phyloP scores from a whole-genome alignment of 345 rosid genomes.

The Linum lewisii region DNA sequence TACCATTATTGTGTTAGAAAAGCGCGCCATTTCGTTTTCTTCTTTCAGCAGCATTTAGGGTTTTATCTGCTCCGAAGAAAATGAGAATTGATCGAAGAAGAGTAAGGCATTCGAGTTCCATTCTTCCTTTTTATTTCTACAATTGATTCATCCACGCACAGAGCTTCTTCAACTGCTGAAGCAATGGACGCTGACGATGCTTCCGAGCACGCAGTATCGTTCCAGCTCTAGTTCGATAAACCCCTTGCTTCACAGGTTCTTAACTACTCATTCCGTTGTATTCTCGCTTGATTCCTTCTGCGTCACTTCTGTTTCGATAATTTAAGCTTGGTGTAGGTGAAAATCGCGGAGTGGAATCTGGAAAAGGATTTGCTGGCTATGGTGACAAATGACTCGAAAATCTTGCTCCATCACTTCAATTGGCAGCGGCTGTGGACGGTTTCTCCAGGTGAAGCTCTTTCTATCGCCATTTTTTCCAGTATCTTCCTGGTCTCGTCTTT shows the following conservation, averaged over 20 bases:
- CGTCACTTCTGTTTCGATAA: neutral
- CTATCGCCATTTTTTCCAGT: neutral
- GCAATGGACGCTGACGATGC: constrained; percentile 61
- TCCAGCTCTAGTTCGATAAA: constrained; percentile 81
- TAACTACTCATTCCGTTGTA: neutral
- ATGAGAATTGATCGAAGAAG: neutral
- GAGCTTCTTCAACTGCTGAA: neutral
- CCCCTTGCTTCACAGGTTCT: constrained; percentile 71
- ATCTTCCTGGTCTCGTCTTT: neutral
- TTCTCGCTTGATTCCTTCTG: neutral
- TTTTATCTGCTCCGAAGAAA: neutral
- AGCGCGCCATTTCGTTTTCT: neutral
- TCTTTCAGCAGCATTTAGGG: neutral
- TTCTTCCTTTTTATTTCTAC: neutral
- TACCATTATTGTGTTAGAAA: neutral
- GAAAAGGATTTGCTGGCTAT: constrained; percentile 83
- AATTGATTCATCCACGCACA: neutral
- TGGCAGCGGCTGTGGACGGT: constrained; percentile 91
- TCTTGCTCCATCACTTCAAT: constrained; percentile 70
- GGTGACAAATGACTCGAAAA: constrained; percentile 71
- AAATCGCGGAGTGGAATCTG: constrained; percentile 71
- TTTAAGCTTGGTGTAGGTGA: constrained; percentile 26
- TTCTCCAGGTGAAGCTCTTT: constrained; percentile 42
- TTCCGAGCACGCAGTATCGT: constrained; percentile 39
- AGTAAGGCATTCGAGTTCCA: neutral